Conservation (phyloP, 2,329 filamentous ascomycete species). For the Penicillium sumatraense region DNA sequence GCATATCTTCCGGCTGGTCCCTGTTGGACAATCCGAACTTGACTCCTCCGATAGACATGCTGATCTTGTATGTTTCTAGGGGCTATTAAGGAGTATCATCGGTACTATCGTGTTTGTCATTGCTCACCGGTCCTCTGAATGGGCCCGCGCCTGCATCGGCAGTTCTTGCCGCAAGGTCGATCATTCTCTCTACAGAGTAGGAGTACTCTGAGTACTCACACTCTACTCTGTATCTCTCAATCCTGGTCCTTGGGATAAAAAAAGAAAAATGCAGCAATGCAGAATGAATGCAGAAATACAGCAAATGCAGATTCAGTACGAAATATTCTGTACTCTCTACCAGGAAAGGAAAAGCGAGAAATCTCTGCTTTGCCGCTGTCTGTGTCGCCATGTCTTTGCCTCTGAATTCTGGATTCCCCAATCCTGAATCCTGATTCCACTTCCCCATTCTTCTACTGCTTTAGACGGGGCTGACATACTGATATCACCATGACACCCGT, state of each 20-base stretch:
- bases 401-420: no score
- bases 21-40: conserved; percentile 28
- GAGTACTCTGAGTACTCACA: no score
- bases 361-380: background rate
- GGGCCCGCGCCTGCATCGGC: conserved; percentile 11
- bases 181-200: no score
- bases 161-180: conserved; percentile 14
- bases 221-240: no score
- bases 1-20: conserved; percentile 35
- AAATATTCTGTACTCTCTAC: no score
- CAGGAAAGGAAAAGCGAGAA: background rate
- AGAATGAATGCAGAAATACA: no score
- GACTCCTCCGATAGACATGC: conserved; percentile 15
- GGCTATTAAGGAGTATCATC: background rate
- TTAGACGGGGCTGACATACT: conserved; percentile 1
- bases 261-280: no score
- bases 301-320: no score
- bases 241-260: no score
- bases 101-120: conserved; percentile 23
- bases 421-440: no score
- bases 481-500: conserved; percentile 13
- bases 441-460: conserved; percentile 2
- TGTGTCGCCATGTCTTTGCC: background rate
- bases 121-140: conserved; percentile 19
- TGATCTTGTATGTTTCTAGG: background rate